Evolutionary conservation across 2,329 filamentous ascomycete genomes (phyloP).

Genomic region (Cytospora piceae): DNA sequence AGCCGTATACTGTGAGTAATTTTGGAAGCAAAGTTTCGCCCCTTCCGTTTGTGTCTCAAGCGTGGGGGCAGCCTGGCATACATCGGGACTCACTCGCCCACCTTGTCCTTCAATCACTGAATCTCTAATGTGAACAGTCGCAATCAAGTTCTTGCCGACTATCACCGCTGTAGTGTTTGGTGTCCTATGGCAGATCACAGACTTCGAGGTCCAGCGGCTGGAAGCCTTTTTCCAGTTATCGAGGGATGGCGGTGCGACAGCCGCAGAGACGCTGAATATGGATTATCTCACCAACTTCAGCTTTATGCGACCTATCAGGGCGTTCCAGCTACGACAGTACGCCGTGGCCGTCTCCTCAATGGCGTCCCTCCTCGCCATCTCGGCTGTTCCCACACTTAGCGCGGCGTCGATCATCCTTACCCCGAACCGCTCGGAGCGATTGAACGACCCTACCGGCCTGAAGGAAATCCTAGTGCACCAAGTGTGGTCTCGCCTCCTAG

Average conservation of each 20-base stretch:
- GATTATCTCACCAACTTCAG: constrained; percentile 73
- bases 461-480: constrained; percentile 62
- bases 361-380: constrained; percentile 67
- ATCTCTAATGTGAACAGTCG: constrained; percentile 39
- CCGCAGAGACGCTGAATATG: constrained; percentile 70
- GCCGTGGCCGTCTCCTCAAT: constrained; percentile 70
- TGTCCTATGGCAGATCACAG: constrained; percentile 67
- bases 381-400: constrained; percentile 69
- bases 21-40: neutral
- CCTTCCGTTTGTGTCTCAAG: neutral
- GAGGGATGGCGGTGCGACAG: constrained; percentile 61
- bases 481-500: constrained; percentile 65
- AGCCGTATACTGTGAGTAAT: constrained; percentile 50
- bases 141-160: constrained; percentile 66
- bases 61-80: neutral
- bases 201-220: constrained; percentile 68
- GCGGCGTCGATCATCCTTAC: constrained; percentile 63
- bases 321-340: constrained; percentile 65
- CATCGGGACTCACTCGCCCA: neutral
- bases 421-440: constrained; percentile 53
- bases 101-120: neutral
- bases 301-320: constrained; percentile 66
- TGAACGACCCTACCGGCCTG: constrained; percentile 43
- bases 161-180: constrained; percentile 64
- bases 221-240: constrained; percentile 71